These are phyloP conservation scores for Penicillium sp. DNA, from an alignment of 2,329 filamentous ascomycete species.

Conservation along the genomic window DNA sequence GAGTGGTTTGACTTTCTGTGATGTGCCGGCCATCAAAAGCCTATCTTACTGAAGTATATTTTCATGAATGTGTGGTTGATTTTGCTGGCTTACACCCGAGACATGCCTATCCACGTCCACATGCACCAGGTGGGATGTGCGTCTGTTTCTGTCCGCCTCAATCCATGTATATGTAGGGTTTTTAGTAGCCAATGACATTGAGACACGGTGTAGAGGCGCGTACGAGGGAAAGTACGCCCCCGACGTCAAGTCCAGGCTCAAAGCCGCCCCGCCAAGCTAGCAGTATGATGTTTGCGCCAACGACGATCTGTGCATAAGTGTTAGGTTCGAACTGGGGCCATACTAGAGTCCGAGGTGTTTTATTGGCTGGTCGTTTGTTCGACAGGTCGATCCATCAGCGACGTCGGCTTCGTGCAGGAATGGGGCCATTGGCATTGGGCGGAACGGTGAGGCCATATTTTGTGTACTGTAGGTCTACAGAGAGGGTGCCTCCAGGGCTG, in stretches of 20 bases:
- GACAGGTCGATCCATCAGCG: slow-evolving; percentile 7
- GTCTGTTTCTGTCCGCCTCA: background rate
- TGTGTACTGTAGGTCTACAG: no score
- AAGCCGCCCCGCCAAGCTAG: background rate
- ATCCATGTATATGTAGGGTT: background rate
- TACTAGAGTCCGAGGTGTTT: background rate
- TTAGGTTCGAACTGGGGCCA: background rate
- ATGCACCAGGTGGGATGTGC: background rate
- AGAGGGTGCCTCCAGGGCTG: no score
- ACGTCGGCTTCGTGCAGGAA: slow-evolving; percentile 12
- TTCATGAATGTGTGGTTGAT: background rate
- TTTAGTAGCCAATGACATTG: background rate
- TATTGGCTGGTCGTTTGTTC: slow-evolving; percentile 6
- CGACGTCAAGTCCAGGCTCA: background rate
- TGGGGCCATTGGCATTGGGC: background rate
- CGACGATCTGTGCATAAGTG: background rate
- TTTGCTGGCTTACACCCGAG: background rate
- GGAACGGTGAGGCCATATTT: background rate
- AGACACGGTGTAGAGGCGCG: background rate
- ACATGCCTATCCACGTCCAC: background rate
- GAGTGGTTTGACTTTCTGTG: background rate
- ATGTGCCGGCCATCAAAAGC: background rate
- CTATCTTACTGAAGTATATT: background rate
- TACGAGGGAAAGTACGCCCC: background rate
- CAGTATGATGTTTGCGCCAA: background rate